Evolutionary conservation across 2,329 filamentous ascomycete species (phyloP).

Genomic region (Fusarium equiseti): DNA sequence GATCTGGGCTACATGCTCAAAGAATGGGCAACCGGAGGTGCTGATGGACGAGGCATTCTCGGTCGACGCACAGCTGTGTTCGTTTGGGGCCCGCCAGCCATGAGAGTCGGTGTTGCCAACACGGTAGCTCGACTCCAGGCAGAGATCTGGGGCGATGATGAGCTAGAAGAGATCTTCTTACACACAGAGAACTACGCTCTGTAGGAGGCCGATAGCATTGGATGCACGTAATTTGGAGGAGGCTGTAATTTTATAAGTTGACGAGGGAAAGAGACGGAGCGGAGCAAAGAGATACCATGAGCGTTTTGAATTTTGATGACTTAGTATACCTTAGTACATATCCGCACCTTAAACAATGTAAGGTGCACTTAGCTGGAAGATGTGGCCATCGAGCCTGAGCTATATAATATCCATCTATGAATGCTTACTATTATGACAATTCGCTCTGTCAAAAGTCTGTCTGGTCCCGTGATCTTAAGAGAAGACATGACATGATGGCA

Average conservation of each 20-base stretch:
- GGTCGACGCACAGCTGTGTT: constrained; percentile 89
- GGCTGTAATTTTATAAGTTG: constrained; percentile 41
- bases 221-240: constrained; percentile 1
- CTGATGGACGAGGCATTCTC: constrained; percentile 75
- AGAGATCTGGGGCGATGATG: constrained; percentile 82
- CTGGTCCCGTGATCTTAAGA: neutral
- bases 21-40: constrained; percentile 80
- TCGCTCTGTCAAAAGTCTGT: neutral
- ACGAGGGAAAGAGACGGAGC: neutral
- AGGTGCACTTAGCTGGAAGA: constrained; percentile 28
- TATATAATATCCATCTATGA: constrained; percentile 35
- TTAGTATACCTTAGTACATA: constrained; percentile 20
- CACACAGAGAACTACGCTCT: constrained; percentile 96
- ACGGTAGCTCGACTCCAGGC: constrained; percentile 86
- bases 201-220: constrained; percentile 52
- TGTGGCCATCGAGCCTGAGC: constrained; percentile 22
- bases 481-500: constrained; percentile 1
- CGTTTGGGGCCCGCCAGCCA: constrained; percentile 88
- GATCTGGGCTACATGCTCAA: constrained; percentile 88
- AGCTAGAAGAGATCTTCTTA: constrained; percentile 89
- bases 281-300: constrained; percentile 47
- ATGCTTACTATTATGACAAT: neutral
- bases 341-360: constrained; percentile 4
- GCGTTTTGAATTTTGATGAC: constrained; percentile 43
- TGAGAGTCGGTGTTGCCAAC: constrained; percentile 89